Evolutionary conservation across 192 early-diverging fungal genomes (phyloP), one percentile per base, ranked within the genome.

Genomic region (Rhizophagus prolifer): DNA sequence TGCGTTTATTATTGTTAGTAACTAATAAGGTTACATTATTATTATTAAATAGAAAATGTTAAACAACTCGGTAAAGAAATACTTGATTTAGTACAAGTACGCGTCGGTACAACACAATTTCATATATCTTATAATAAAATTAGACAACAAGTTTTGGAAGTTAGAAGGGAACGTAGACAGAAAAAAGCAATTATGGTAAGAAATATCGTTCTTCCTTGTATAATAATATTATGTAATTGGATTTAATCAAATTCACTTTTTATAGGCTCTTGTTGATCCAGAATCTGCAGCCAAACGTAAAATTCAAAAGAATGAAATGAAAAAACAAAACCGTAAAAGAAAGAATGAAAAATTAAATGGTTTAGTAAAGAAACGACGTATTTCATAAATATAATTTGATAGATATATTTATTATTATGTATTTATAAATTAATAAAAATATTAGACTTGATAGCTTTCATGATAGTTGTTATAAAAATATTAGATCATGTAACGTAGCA

Each of bases 51-150:
- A 88, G 93, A 92, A 21, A 89, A 92, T 54, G 81, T 96, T 63
- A 91, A 92, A 79, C 84, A 87, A 54, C 82, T 96, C 28, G 93
- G 91, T 10, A 79, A 88, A n/a, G 94, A 97, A 79, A 91, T 96
- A 1, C 82, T 95, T 47, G 85, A 87, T n/a, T 76, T 94, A 31
- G 77, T 93, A 41, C 93, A 96, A 75, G 90, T 85, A 62, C 86
- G 90, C 9, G 87, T 91, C 7, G 96, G 96, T 8, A 91, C 92
- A 8, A 90, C 89, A 0, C 85, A 80, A 23, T 97, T 91, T 77
- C 86, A 93, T 61, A 70, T 78, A 7, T 81, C 85, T 1, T 92
- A 95, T 79, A 90, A 91, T 74, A 83, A 85, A 38, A 86, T 94
- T 38, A 90, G 92, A 58, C 81, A 88, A 62, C 85, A 87, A 74